Conservation (phyloP, 306 rosid genomes). For the Arachis hypogaea region DNA sequence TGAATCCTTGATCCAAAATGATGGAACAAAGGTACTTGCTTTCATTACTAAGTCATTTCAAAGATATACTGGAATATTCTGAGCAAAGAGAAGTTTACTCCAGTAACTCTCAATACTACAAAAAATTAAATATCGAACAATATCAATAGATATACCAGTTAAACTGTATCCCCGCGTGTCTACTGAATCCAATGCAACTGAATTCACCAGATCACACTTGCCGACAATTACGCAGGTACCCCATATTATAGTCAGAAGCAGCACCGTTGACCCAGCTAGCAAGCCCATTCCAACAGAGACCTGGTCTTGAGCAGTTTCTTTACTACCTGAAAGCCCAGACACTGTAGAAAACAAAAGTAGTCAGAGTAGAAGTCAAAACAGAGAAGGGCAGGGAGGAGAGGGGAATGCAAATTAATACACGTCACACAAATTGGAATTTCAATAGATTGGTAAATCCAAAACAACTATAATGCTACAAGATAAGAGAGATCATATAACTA, state of each 20-base stretch:
- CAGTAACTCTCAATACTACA: not conserved
- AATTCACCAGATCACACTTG: slow-evolving; percentile 68
- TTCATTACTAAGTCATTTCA: slow-evolving; percentile 1
- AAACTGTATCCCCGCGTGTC: slow-evolving; percentile 60
- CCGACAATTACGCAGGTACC: slow-evolving; percentile 70
- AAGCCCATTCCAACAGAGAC: slow-evolving; percentile 81
- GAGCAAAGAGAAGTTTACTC: slow-evolving; percentile 6
- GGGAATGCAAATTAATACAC: not conserved
- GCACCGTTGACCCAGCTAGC: slow-evolving; percentile 73
- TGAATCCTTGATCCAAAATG: slow-evolving; percentile 7
- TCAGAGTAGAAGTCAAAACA: slow-evolving; percentile 4
- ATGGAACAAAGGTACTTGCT: not conserved
- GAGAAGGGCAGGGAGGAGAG: not conserved
- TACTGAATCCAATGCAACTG: slow-evolving; percentile 58
- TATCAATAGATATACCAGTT: slow-evolving; percentile 50
- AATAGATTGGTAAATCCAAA: not conserved
- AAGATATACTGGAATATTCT: not conserved
- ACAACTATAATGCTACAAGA: slow-evolving; percentile 3
- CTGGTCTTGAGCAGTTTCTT: slow-evolving; percentile 71
- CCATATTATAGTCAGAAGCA: slow-evolving; percentile 77
- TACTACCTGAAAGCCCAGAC: slow-evolving; percentile 73
- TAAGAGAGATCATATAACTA: not conserved
- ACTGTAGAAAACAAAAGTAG: slow-evolving; percentile 42
- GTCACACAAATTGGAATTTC: not conserved
- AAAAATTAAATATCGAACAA: slow-evolving; percentile 16